Evolutionary conservation across 495 filamentous ascomycete species (phyloP), one percentile per base, ranked within the genome.

Genomic region (Xylaria palmicola): DNA sequence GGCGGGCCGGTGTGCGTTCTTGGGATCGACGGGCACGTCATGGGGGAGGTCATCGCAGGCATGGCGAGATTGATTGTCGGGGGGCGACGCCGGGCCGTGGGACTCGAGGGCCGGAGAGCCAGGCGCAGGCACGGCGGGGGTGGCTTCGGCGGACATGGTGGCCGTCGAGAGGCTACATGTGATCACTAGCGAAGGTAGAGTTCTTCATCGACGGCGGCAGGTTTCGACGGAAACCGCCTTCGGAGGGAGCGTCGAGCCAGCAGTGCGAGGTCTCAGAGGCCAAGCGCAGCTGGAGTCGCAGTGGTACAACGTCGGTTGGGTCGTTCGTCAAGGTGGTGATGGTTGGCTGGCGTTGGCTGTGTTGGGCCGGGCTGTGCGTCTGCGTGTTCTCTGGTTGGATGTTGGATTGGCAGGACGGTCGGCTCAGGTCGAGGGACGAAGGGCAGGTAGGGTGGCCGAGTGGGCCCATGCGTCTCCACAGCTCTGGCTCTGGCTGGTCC

Each of bases 131-230:
- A 62, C 66, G 58, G 60, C 62, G 66, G 62, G 64, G 54, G 66
- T 69, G 64, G 69, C 67, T 68, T 69, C 69, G 59, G 41, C 69
- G 55, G 69, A 69, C 69, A 72, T 72, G 61, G 29, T 12, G 29
- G 43, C 55, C 54, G 39, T 64, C 60, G 56, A 22, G 57, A 56
- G 62, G 56, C 69, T 72, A 68, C 69, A 72, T 72, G 69, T 67
- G 69, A 69, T 50, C 69, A 65, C 64, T 48, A 34, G 51, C 13
- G 6, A 20, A 36, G 58, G 51, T 52, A 7, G 47, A 26, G 43
- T 36, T 55, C 60, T 51, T 62, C 59, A 57, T 63, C 41, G 53
- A 62, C 49, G 30, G 44, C 10, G 40, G 40, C 12, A 39, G 30
- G 59, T 47, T 19, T 34, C 50, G 9, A 22, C 24, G 40, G 59